Evolutionary conservation across 768 basidiomycete species (phyloP), one percentile per base, ranked within the genome.

Genomic region (Russula griseocarnosa): DNA sequence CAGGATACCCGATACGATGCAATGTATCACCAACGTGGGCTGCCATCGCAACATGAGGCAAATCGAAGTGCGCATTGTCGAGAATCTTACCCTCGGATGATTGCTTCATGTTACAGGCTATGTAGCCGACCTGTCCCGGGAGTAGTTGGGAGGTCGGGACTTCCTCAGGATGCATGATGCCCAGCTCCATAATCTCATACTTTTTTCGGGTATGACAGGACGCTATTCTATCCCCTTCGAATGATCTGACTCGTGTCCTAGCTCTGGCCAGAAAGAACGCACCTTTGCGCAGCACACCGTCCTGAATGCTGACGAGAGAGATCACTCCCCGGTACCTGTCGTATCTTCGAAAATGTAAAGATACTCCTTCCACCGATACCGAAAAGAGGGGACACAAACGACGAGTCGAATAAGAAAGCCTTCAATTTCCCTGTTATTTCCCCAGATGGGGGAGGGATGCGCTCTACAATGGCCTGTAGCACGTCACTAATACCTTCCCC

Each of bases 61-160:
- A 59, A 60, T 53, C 24, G 32, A 20, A 40, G 34, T 28, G 56
- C 26, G 30, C 28, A 36, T 14, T 16, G 20, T 14, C 28, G 61
- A 36, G 55, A 9, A 14, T 16, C 71, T 49, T 61, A 94, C 94
- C 94, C 79, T 98, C 94, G 16, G 90, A 85, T 11, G 91, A 90
- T 69, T 97, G 90, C 74, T 98, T 99, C 96, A 99, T 98, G 72
- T 94, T 96, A 74, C 96, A 98, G 1, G 93, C 90, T 61, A 92
- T 82, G 70, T 85, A 94, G 18, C 92, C 91, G 20, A 94, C 92
- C 75, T 94, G 92, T 7, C 92, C 92, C 40, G 89, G 83, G 61
- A 81, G 80, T 52, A 94, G 76, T 60, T 79, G 80, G 13, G 77
- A 77, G 0, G 87, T 89, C 14, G 90, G 81, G n/a, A 86, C 78